These are phyloP conservation scores for Harringtonia lauricola DNA, from an alignment of 2,329 filamentous ascomycete species.

Conservation along the genomic window DNA sequence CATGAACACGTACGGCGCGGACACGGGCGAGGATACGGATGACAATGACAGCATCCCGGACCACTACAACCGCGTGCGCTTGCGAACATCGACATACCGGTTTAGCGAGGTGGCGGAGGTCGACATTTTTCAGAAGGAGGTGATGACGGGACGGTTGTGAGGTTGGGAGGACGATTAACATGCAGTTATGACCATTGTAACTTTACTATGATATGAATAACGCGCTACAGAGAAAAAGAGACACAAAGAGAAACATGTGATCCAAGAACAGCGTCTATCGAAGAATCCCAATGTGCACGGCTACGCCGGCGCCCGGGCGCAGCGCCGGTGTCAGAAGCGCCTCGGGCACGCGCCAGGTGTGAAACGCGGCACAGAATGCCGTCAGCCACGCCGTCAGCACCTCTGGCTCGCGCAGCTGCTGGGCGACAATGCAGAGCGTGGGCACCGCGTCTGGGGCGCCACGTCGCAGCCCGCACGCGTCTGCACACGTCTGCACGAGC, in stretches of 20 bases:
- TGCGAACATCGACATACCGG: slow-evolving; percentile 27
- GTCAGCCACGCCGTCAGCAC: slow-evolving; percentile 77
- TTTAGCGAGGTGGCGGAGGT: slow-evolving; percentile 37
- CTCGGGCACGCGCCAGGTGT: slow-evolving; percentile 66
- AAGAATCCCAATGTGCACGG: slow-evolving; percentile 68
- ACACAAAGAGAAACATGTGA: too few species aligned
- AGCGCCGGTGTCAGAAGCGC: slow-evolving; percentile 47
- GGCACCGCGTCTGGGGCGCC: slow-evolving; percentile 25
- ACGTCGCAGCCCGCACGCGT: slow-evolving; percentile 53
- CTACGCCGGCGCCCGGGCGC: slow-evolving; percentile 59
- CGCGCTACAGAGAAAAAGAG: too few species aligned
- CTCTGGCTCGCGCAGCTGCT: slow-evolving; percentile 76
- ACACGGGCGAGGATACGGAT: slow-evolving; percentile 15
- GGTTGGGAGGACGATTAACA: neutral
- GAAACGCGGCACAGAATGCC: slow-evolving; percentile 55
- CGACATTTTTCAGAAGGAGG: slow-evolving; percentile 47
- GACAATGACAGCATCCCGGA: slow-evolving; percentile 8
- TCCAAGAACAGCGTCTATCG: neutral
- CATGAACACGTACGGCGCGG: neutral
- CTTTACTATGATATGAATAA: too few species aligned
- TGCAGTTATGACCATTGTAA: too few species aligned
- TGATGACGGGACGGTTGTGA: slow-evolving; percentile 32
- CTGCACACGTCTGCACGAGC: slow-evolving; percentile 70
- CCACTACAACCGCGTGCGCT: slow-evolving; percentile 14
- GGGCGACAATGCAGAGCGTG: slow-evolving; percentile 71